These are phyloP conservation scores for Euphorbia celastroides DNA, from an alignment of 441 rosid genomes.

Conservation along the genomic window DNA sequence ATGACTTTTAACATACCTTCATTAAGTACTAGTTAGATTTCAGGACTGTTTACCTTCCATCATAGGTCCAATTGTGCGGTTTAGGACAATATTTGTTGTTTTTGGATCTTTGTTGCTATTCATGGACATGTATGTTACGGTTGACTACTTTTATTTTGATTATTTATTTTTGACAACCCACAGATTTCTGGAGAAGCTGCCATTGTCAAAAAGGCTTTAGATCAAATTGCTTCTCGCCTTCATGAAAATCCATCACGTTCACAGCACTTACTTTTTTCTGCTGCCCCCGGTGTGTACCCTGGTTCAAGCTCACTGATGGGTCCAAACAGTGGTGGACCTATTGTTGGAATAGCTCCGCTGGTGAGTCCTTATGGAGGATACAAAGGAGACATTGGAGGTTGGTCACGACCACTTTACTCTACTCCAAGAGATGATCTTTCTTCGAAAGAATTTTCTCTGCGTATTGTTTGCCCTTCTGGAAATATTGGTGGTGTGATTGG, in stretches of 20 bases:
- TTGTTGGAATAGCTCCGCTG: conserved; percentile 74
- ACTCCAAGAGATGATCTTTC: conserved; percentile 78
- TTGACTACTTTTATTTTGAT: not conserved
- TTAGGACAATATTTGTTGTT: not conserved
- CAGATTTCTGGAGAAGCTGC: conserved; percentile 85
- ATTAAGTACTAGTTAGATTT: not conserved
- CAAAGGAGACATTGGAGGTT: conserved; percentile 70
- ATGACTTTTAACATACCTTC: not conserved
- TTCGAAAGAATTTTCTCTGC: conserved; percentile 69
- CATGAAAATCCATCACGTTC: conserved; percentile 90
- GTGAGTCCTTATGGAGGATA: conserved; percentile 77
- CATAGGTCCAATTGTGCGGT: not conserved
- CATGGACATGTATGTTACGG: not conserved
- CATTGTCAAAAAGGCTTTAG: conserved; percentile 77
- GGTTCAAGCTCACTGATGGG: conserved; percentile 52
- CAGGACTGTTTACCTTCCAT: not conserved
- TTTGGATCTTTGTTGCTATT: not conserved
- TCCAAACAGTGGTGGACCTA: conserved; percentile 45
- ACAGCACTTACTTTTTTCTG: conserved; percentile 70
- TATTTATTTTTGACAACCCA: conserved; percentile 8
- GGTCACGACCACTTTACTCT: conserved; percentile 75
- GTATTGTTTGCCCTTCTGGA: conserved; percentile 70
- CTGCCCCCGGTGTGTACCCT: conserved; percentile 42
- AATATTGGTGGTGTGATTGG: conserved; percentile 87
- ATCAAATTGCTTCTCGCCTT: conserved; percentile 76